Percentiles rank a stretch among this genome's conserved stretches.
phyloP scores from a whole-genome alignment of 129 eudicot species.

The Flaveria brownii region DNA sequence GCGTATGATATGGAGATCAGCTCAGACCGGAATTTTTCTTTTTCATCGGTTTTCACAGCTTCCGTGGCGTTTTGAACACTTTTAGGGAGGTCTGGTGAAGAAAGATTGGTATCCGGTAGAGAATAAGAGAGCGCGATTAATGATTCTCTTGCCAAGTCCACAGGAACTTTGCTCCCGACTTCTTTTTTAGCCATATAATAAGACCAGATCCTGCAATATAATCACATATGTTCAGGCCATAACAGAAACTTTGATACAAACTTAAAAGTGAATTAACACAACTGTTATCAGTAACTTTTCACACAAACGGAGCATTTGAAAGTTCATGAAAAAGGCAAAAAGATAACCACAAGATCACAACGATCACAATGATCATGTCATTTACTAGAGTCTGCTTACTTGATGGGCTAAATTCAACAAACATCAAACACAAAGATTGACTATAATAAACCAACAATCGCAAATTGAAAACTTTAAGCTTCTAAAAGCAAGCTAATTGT shows the following conservation, averaged over 20 bases:
- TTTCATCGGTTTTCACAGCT: slow-evolving; percentile 32
- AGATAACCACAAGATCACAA: not conserved
- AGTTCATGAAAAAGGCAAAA: not conserved
- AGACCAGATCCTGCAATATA: slow-evolving; percentile 25
- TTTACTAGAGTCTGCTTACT: not conserved
- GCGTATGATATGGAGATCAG: slow-evolving; percentile 64
- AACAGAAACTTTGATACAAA: not conserved
- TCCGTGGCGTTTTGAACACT: slow-evolving; percentile 28
- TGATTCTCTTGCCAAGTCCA: slow-evolving; percentile 62
- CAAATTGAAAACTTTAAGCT: too few species aligned
- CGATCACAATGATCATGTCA: not conserved
- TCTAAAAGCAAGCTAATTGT: not conserved
- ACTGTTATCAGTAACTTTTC: not conserved
- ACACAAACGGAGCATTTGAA: not conserved
- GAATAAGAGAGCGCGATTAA: slow-evolving; percentile 69
- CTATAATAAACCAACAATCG: not conserved
- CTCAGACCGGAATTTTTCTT: slow-evolving; percentile 48
- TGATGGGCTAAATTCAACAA: not conserved
- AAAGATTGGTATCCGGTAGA: slow-evolving; percentile 41
- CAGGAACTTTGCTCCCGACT: slow-evolving; percentile 42
- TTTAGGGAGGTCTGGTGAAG: slow-evolving; percentile 21
- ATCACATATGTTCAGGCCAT: slow-evolving; percentile 21
- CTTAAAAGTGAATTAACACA: not conserved
- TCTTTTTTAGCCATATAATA: slow-evolving; percentile 60
- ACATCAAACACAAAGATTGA: not conserved